A percentile compares a stretch with the other conserved stretches of the same genome.
phyloP scores from a whole-genome alignment of 495 filamentous ascomycete genomes.

The Aspergillus indologenus region DNA sequence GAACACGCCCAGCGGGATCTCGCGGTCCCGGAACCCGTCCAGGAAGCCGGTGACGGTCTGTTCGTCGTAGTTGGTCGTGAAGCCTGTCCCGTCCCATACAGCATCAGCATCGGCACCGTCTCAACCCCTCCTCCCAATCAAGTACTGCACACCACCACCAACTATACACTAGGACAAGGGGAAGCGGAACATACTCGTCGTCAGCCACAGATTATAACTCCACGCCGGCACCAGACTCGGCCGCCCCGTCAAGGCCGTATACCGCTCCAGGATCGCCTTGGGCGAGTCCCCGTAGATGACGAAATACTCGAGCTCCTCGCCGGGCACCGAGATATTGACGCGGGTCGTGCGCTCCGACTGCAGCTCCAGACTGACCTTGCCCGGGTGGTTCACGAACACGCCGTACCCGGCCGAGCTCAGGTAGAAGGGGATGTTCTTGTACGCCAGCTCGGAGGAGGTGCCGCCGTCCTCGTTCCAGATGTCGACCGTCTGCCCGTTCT shows the following conservation, averaged over 20 bases:
- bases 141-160: too few relatives aligned
- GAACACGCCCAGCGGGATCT: constrained; percentile 66
- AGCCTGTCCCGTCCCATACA: too few relatives aligned
- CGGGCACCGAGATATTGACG: constrained; percentile 60
- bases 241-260: constrained; percentile 58
- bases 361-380: constrained; percentile 61
- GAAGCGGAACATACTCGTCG: constrained; percentile 53
- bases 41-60: constrained; percentile 64
- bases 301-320: constrained; percentile 58
- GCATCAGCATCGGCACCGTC: too few relatives aligned
- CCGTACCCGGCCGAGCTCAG: constrained; percentile 66
- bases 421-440: constrained; percentile 74
- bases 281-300: constrained; percentile 65
- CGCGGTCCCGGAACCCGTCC: constrained; percentile 61
- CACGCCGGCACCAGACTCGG: constrained; percentile 61
- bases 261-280: constrained; percentile 63
- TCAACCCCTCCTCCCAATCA: neutral
- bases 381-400: constrained; percentile 63
- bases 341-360: constrained; percentile 64
- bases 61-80: constrained; percentile 70
- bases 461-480: constrained; percentile 74
- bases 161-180: too few relatives aligned
- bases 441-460: constrained; percentile 66
- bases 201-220: constrained; percentile 71
- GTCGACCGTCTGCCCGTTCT: constrained; percentile 63